phyloP scores from a whole-genome alignment of 108 stramenopile species.

The Fragilariopsis cylindrus region DNA sequence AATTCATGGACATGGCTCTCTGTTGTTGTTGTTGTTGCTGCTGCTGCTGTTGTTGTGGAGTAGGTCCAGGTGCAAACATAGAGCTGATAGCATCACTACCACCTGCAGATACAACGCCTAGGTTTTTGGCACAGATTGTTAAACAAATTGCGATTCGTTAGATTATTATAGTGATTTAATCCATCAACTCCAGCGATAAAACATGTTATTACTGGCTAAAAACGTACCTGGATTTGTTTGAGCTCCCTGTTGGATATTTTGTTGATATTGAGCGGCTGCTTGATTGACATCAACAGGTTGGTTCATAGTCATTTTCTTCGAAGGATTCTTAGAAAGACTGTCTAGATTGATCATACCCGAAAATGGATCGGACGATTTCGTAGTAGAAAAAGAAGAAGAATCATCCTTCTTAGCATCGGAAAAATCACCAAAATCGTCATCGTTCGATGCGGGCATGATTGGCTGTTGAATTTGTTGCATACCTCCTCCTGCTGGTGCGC shows the following conservation, averaged over 20 bases:
- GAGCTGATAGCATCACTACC: constrained; percentile 52
- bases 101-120: constrained; percentile 43
- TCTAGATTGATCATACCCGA: constrained; percentile 78
- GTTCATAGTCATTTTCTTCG: constrained; percentile 43
- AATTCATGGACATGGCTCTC: constrained; percentile 19
- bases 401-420: constrained; percentile 40
- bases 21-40: constrained; percentile 18
- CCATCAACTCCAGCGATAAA: constrained; percentile 34
- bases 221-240: constrained; percentile 18
- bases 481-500: constrained; percentile 4
- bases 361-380: constrained; percentile 67
- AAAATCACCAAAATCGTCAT: constrained; percentile 70
- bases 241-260: constrained; percentile 23
- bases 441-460: constrained; percentile 7
- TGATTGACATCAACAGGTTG: constrained; percentile 32
- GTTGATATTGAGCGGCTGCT: constrained; percentile 30
- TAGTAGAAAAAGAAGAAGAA: constrained; percentile 29
- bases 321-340: constrained; percentile 68
- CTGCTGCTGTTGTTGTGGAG: constrained; percentile 19
- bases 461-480: constrained; percentile 19
- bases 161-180: constrained; percentile 13
- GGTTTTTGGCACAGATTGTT: constrained; percentile 11
- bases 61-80: constrained; percentile 42
- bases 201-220: constrained; percentile 1
- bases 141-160: constrained; percentile 1